Percentiles rank a stretch among this genome's conserved stretches.
phyloP scores from a whole-genome alignment of 257 asterid species.

The Buddleja alternifolia region DNA sequence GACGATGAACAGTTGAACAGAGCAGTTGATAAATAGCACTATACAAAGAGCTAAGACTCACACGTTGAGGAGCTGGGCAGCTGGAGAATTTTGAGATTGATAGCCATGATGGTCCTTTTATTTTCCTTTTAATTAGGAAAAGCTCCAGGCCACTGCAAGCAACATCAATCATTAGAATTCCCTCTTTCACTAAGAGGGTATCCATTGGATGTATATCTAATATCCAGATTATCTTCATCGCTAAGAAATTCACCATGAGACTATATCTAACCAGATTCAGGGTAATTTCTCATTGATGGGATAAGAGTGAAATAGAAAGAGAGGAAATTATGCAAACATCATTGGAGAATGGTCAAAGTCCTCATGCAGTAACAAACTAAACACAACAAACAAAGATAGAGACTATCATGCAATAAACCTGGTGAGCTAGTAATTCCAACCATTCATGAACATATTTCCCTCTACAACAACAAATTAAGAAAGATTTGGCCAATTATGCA shows the following conservation, averaged over 20 bases:
- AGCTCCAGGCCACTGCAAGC: conserved; percentile 82
- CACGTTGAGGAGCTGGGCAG: conserved; percentile 69
- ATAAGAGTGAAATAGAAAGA: conserved; percentile 13
- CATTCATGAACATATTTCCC: background rate
- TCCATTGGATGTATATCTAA: conserved; percentile 2
- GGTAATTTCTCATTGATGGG: background rate
- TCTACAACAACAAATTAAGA: conserved; percentile 12
- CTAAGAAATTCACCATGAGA: conserved; percentile 27
- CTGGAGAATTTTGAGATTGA: conserved; percentile 73
- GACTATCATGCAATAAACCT: conserved; percentile 18
- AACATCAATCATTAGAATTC: conserved; percentile 24
- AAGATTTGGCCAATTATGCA: conserved; percentile 3
- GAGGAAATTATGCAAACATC: conserved; percentile 16
- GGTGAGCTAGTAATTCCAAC: conserved; percentile 13
- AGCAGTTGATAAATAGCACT: conserved; percentile 20
- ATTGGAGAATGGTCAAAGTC: conserved; percentile 2
- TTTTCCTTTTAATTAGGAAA: conserved; percentile 82
- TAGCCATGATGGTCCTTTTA: conserved; percentile 96
- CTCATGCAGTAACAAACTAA: conserved; percentile 27
- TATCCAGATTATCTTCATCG: conserved; percentile 14
- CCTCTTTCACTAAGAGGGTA: conserved; percentile 15
- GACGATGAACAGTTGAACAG: background rate
- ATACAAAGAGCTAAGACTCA: conserved; percentile 40
- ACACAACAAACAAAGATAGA: background rate
- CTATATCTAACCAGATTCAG: conserved; percentile 14